Conservation (phyloP, 2,329 filamentous ascomycete genomes). For the Teratosphaeria nubilosa region DNA sequence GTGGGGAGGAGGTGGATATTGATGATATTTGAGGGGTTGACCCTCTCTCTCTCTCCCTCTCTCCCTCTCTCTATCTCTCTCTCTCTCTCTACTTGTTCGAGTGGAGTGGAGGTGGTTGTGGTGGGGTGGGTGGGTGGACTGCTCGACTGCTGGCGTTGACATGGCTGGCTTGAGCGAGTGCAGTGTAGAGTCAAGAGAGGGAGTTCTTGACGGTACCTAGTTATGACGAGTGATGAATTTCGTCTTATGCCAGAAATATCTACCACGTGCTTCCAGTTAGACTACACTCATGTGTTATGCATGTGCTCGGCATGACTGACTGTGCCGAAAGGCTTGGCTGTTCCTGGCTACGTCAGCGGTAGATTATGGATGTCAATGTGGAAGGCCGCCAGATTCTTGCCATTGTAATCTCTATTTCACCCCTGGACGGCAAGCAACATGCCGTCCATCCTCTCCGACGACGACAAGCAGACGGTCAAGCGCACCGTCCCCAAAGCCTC, state of each 20-base stretch:
- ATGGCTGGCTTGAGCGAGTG: background rate
- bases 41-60: too few relatives aligned
- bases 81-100: too few relatives aligned
- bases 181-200: background rate
- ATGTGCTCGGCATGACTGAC: background rate
- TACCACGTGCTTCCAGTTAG: background rate
- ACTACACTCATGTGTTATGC: background rate
- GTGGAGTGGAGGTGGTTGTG: background rate
- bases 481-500: slow-evolving; percentile 83
- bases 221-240: background rate
- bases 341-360: too few relatives aligned
- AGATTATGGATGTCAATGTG: too few relatives aligned
- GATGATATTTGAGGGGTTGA: slow-evolving; percentile 65
- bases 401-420: too few relatives aligned
- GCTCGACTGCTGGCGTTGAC: background rate
- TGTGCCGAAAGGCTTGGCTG: background rate
- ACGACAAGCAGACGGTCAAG: slow-evolving; percentile 95
- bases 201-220: background rate
- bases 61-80: too few relatives aligned
- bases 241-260: background rate
- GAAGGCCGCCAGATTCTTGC: too few relatives aligned
- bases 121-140: background rate
- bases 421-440: slow-evolving; percentile 10
- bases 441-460: slow-evolving; percentile 61
- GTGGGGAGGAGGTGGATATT: slow-evolving; percentile 76